A percentile compares a stretch with the other conserved stretches of the same genome.
Conservation (phyloP, 768 basidiomycete genomes). For the Lentinula boryana region DNA sequence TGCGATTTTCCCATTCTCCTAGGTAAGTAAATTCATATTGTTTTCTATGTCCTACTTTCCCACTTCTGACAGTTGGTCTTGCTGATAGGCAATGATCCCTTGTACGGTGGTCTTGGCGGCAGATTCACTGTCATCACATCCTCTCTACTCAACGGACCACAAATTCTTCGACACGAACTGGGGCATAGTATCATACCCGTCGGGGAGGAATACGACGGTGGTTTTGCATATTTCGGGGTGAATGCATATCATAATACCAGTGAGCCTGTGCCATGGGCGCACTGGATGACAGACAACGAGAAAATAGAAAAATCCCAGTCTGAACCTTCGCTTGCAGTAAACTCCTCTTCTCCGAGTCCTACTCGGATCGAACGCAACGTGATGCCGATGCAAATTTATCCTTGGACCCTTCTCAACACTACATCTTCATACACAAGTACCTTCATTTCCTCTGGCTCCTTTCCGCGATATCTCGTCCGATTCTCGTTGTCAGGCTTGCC, state of each 20-base stretch:
- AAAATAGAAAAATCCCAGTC: background rate
- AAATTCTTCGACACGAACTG: conserved; percentile 74
- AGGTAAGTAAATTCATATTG: conserved; percentile 31
- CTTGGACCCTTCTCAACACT: conserved; percentile 68
- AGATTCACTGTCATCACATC: conserved; percentile 75
- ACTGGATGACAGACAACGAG: conserved; percentile 45
- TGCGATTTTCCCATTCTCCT: conserved; percentile 76
- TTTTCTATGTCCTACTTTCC: background rate
- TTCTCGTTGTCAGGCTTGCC: conserved; percentile 76
- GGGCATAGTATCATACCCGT: conserved; percentile 76
- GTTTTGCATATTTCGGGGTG: conserved; percentile 63
- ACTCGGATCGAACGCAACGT: conserved; percentile 57
- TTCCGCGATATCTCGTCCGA: conserved; percentile 52
- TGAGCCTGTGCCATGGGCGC: conserved; percentile 53
- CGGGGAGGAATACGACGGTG: conserved; percentile 83
- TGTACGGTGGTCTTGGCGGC: conserved; percentile 76
- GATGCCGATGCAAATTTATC: conserved; percentile 72
- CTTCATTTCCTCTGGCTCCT: conserved; percentile 62
- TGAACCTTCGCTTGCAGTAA: conserved; percentile 14
- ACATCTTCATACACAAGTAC: conserved; percentile 50
- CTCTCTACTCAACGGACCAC: conserved; percentile 65
- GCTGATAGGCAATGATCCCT: conserved; percentile 61
- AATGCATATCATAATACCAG: conserved; percentile 48
- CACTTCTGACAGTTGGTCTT: background rate
- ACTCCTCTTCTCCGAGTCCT: background rate